These are phyloP conservation scores for Pseudocercospora vitis DNA, from an alignment of 2,329 filamentous ascomycete species.

Conservation along the genomic window DNA sequence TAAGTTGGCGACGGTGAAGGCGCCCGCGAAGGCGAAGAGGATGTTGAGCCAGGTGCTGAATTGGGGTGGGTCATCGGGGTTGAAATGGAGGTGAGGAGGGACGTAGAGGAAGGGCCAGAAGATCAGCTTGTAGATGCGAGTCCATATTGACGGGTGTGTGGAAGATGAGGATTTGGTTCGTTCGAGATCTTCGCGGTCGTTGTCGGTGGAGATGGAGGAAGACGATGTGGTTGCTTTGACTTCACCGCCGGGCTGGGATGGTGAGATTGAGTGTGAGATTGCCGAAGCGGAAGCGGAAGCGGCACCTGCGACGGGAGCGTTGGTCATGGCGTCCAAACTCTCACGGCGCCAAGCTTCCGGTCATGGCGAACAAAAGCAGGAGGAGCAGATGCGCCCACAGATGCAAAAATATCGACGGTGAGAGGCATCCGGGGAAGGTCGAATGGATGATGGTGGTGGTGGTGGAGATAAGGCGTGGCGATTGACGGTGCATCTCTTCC, in stretches of 20 bases:
- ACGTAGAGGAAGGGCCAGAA: constrained; percentile 50
- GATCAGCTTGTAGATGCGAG: constrained; percentile 38
- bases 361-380: no score
- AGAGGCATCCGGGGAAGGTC: no score
- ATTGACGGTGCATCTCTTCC: neutral
- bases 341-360: neutral
- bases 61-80: constrained; percentile 63
- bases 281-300: neutral
- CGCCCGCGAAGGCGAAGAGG: constrained; percentile 65
- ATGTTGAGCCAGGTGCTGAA: constrained; percentile 70
- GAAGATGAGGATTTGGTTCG: neutral
- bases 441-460: no score
- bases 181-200: neutral
- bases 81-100: constrained; percentile 67
- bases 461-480: constrained; percentile 1
- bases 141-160: constrained; percentile 26
- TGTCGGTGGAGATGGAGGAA: constrained; percentile 1
- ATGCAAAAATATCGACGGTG: no score
- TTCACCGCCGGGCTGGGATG: constrained; percentile 6
- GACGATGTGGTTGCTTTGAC: neutral
- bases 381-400: no score
- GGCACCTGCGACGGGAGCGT: neutral
- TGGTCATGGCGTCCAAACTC: neutral
- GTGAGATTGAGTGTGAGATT: constrained; percentile 6
- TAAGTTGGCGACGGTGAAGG: constrained; percentile 75